Conservation (phyloP, 1,284 basidiomycete species). For the Agroathelia rolfsii region DNA sequence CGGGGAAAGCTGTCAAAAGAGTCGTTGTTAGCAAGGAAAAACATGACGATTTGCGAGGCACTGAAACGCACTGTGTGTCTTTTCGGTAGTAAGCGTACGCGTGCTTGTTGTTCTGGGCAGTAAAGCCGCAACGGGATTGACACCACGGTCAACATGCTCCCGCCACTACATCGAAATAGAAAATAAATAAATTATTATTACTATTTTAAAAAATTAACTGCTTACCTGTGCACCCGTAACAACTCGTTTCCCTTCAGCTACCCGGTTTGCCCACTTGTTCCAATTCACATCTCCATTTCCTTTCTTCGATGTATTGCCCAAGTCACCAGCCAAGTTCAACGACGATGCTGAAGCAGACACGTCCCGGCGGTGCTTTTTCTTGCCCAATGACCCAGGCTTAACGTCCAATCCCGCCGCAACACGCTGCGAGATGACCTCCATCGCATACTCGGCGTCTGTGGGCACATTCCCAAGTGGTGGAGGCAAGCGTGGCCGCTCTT, state of each 20-base stretch:
- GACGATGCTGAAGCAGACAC: too few relatives aligned
- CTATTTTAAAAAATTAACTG: constrained; percentile 6
- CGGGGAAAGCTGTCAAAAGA: constrained; percentile 42
- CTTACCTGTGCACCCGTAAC: constrained; percentile 27
- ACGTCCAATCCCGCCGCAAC: constrained; percentile 44
- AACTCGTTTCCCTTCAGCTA: constrained; percentile 32
- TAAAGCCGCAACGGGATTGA: too few relatives aligned
- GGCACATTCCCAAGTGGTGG: constrained; percentile 40
- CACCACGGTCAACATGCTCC: too few relatives aligned
- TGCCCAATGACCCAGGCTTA: constrained; percentile 17
- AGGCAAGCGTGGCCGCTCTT: constrained; percentile 42
- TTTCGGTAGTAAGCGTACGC: too few relatives aligned
- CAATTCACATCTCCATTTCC: constrained; percentile 28
- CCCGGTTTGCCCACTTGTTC: constrained; percentile 44
- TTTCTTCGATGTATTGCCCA: constrained; percentile 9
- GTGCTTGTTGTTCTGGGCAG: constrained; percentile 9
- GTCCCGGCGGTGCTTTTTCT: constrained; percentile 5
- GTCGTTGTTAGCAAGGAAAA: constrained; percentile 8
- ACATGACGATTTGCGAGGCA: constrained; percentile 1
- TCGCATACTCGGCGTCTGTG: constrained; percentile 58
- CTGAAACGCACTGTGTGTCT: constrained; percentile 29
- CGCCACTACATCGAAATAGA: too few relatives aligned
- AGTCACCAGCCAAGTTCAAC: too few relatives aligned
- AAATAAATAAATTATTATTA: too few relatives aligned
- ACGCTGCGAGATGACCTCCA: constrained; percentile 54